Base-by-base conservation (phyloP, 306 rosid species). In the Corylus heterophylla region DNA sequence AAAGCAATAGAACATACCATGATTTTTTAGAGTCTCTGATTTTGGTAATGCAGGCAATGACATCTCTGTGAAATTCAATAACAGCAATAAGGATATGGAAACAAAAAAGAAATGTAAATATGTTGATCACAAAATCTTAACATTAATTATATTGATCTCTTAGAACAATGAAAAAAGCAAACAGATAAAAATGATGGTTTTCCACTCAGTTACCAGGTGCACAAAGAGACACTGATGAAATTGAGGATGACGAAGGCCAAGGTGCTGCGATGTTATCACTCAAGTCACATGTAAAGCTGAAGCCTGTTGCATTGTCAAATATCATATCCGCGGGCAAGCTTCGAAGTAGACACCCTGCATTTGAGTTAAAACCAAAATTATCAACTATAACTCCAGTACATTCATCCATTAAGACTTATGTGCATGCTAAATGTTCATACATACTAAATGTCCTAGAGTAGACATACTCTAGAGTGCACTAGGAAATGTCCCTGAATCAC, bases 21-120 rank as follows among this genome's bases (percentile, higher is more conserved):
- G 85, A 81, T 90, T 96, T 88, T 87, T 96, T 71, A 84, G 80
- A 69, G 94, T 85, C 94, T 92, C 94, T 5, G 97, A 85, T 67
- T 89, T 91, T 61, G 99, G 98, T 67, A 93, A 87, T 37, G 99
- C 97, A 58, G 98, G 99, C 88, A 95, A 88, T 54, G 99, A 93
- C 99, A 96, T 96, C 89, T 96, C 99, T 93, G 98, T 58, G 85
- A 82, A 82, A 78, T 59, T 79, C 74, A 78, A 47, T 59, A 48
- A 66, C 7, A 69, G 3, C 17, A 68, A 50, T 59, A 74, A 62
- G 69, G 62, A 31, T 39, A 67, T 42, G 22, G 56, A 69, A 37
- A 48, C 76, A 22, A 56, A 20, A 82, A 63, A 59, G 72, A 50
- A 75, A 59, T 49, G 66, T n/a, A 68, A 76, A 76, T 37, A 29